Base-by-base conservation (phyloP, 2,329 filamentous ascomycete genomes). In the Hypomyces rosellus region DNA sequence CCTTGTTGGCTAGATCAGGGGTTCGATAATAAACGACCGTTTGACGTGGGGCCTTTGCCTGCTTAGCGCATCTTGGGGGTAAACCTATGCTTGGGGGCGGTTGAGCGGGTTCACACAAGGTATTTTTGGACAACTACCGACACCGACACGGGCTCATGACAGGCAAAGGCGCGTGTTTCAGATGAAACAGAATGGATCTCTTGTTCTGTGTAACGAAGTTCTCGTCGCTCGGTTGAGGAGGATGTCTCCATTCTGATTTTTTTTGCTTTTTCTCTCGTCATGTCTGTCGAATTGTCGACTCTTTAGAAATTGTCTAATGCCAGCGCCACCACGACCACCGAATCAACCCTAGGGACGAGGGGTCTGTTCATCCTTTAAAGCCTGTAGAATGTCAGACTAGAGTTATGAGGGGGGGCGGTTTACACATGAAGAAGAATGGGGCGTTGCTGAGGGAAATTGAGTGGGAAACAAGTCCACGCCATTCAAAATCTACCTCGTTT, bases 41-140 rank as follows among this genome's bases (percentile, higher is more conserved):
- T 52, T 30, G 50, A 49, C 50, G 50, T 52, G 50, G 50, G 48
- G 34, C 47, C 36, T 40, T 52, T 49, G 41, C 41, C 46, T 45
- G 25, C 34, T 13, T 34, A 45, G 20, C 41, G 34, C 42, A 42
- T 45, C 25, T 30, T 30, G 4, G 25, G 8, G 25, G 25, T 30
- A 30, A 6, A 30, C 25, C 25, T 30, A 7, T 30, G 25, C 25
- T 30, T 30, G 25, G 25, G 25, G 25, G 25, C 25, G 25, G 25
- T 30, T 30, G 25, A 30, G 50, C 33, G 49, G 36, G 42, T 40
- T 33, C 34, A 38, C 46, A 30, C 46, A 30, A 43, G 37, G 33
- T 49, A 37, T 49, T 49, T 49, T 49, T 16, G 46, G 47, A 36
- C 39, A 52, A 46, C 34, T 51, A 45, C 49, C 49, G 49, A 48